Percentiles rank a stretch among this genome's conserved stretches.
phyloP scores from a whole-genome alignment of 2,329 filamentous ascomycete species.

The Dactylellina sp. region DNA sequence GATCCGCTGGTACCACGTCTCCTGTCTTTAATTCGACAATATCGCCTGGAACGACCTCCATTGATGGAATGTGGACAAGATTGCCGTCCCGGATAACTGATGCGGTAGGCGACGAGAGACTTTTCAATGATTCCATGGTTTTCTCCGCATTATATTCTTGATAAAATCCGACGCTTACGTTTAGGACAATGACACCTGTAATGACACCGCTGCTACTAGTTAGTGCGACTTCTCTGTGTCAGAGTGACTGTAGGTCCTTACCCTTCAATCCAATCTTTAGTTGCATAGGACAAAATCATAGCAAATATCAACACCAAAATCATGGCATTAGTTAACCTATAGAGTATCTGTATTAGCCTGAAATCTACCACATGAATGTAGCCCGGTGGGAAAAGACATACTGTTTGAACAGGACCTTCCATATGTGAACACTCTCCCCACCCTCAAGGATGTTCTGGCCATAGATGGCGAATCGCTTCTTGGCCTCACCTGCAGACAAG shows the following conservation, averaged over 20 bases:
- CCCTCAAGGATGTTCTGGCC: constrained; percentile 79
- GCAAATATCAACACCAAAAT: constrained; percentile 68
- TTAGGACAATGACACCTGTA: constrained; percentile 70
- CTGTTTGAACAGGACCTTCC: constrained; percentile 79
- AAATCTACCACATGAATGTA: constrained; percentile 65
- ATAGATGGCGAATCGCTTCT: constrained; percentile 71
- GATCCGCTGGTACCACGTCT: constrained; percentile 67
- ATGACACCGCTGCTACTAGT: constrained; percentile 66
- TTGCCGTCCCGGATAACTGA: constrained; percentile 68
- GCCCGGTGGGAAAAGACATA: constrained; percentile 73
- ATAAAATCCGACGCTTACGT: constrained; percentile 71
- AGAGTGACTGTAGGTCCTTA: constrained; percentile 20
- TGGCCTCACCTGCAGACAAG: constrained; percentile 72
- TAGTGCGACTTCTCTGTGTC: constrained; percentile 9
- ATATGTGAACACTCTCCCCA: constrained; percentile 73
- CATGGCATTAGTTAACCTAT: constrained; percentile 53
- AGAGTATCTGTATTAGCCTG: not conserved
- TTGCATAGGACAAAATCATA: constrained; percentile 71
- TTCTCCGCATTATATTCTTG: constrained; percentile 68
- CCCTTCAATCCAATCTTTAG: constrained; percentile 72
- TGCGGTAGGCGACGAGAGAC: constrained; percentile 68
- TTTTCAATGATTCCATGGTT: constrained; percentile 68
- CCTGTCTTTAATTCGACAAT: constrained; percentile 70
- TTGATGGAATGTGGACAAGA: constrained; percentile 67
- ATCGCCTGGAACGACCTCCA: constrained; percentile 70